Evolutionary conservation across 2,329 filamentous ascomycete species (phyloP).

Genomic region (Fusarium sp.): DNA sequence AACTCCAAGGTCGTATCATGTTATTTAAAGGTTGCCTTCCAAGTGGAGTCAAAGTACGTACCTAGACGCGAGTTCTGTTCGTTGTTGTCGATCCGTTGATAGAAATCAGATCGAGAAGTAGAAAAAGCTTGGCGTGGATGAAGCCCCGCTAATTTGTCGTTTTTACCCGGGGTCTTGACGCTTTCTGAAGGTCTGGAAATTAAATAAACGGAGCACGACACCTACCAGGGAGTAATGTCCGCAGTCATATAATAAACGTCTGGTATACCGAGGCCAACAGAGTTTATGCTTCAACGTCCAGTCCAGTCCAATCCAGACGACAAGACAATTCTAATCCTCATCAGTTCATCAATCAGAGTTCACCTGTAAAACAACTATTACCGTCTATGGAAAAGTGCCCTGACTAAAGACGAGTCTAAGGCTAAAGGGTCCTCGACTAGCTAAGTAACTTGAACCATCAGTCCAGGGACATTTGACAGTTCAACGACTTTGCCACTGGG

Average conservation of each 20-base stretch:
- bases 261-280: not conserved
- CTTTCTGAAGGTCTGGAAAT: constrained; percentile 25
- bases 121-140: constrained; percentile 27
- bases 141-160: constrained; percentile 11
- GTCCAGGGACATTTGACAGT: constrained; percentile 19
- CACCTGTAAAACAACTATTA: not conserved
- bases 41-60: constrained; percentile 11
- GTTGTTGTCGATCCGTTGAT: constrained; percentile 30
- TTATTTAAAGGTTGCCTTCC: constrained; percentile 12
- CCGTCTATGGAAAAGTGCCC: constrained; percentile 15
- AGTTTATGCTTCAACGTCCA: not conserved
- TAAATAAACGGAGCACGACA: constrained; percentile 30
- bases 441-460: not conserved
- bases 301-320: not conserved
- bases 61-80: not conserved
- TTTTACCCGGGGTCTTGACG: constrained; percentile 14
- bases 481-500: constrained; percentile 11
- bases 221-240: constrained; percentile 24
- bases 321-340: not conserved
- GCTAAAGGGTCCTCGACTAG: not conserved
- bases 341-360: not conserved
- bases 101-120: constrained; percentile 37
- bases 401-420: constrained; percentile 22
- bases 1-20: constrained; percentile 13
- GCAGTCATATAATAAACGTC: not conserved